A percentile compares a stretch with the other conserved stretches of the same genome.
Conservation (phyloP, 805 yeast genomes). For the Candida ficus region DNA sequence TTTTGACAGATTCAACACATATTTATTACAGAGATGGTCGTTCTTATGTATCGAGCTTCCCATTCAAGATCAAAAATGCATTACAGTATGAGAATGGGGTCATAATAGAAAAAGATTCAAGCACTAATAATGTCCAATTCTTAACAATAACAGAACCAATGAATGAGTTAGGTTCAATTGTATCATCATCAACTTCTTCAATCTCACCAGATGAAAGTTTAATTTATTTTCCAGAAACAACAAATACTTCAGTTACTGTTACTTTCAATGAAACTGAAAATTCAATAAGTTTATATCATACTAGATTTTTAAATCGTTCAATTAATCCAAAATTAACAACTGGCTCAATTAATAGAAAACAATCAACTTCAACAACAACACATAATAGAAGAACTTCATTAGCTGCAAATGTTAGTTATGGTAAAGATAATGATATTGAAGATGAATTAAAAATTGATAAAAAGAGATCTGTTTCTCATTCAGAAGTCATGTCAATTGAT, state of each 20-base stretch:
- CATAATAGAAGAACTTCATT: conserved; percentile 17
- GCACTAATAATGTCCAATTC: conserved; percentile 28
- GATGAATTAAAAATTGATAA: conserved; percentile 18
- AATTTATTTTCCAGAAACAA: conserved; percentile 44
- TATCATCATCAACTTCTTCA: conserved; percentile 64
- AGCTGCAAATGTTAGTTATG: neutral
- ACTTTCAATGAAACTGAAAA: conserved; percentile 47
- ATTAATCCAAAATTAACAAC: neutral
- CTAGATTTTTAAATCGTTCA: conserved; percentile 35
- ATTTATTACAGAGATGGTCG: conserved; percentile 60
- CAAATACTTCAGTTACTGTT: conserved; percentile 43
- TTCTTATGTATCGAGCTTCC: conserved; percentile 57
- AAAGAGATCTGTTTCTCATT: conserved; percentile 31
- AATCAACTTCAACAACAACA: too few relatives aligned
- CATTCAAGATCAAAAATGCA: conserved; percentile 58
- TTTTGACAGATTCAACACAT: conserved; percentile 54
- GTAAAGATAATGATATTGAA: conserved; percentile 1
- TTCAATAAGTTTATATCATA: conserved; percentile 49
- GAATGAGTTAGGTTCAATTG: conserved; percentile 65
- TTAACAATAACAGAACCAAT: conserved; percentile 71
- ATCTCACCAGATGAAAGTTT: conserved; percentile 55
- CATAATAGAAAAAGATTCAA: conserved; percentile 46
- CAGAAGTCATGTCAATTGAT: conserved; percentile 38
- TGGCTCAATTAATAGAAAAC: conserved; percentile 13
- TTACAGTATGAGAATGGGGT: conserved; percentile 66